Evolutionary conservation across 2,329 filamentous ascomycete genomes (phyloP), one percentile per base, ranked within the genome.

Genomic region (Blumeria hordei): DNA sequence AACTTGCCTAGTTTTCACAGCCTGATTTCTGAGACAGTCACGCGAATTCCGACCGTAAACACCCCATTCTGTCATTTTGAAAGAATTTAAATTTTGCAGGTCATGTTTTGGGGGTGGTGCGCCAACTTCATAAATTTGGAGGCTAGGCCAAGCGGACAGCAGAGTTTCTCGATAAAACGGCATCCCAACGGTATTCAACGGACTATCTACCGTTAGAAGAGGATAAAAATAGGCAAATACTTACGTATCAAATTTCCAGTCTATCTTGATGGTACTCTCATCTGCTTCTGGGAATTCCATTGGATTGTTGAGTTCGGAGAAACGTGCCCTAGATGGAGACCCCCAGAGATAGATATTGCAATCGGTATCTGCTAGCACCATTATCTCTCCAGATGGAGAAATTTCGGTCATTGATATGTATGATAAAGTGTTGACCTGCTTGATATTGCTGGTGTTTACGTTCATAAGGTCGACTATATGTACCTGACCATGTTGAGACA

Each of bases 381-480:
- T 70, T 1, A 81, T 81, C 67, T 85, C 81, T 10, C 82, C 81
- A 7, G 81, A 84, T 2, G 79, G 77, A 9, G 83, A 81, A 58
- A 86, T 72, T 59, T 85, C 81, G 57, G 85, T 71, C 3, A 76
- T 75, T 35, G 74, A 74, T 62, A 85, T 71, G 59, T 79, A 78
- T 28, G 74, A 75, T 43, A 63, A 55, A 60, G 81, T 72, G 61
- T 81, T 81, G 54, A 79, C 76, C 67, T 83, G 81, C 51, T 78
- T 75, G 57, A 85, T 72, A 56, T 77, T 81, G 58, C 82, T 78
- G 28, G 80, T 75, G 62, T 84, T 81, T 0, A 80, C 78, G 56
- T 86, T 85, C 73, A 83, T 81, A 5, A 98, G 76, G 67, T 98
- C 92, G 53, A 96, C 87, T 12, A 96, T 83, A 65, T 98, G 90